Conservation (phyloP, 495 filamentous ascomycete genomes). For the Cryomyces minteri region DNA sequence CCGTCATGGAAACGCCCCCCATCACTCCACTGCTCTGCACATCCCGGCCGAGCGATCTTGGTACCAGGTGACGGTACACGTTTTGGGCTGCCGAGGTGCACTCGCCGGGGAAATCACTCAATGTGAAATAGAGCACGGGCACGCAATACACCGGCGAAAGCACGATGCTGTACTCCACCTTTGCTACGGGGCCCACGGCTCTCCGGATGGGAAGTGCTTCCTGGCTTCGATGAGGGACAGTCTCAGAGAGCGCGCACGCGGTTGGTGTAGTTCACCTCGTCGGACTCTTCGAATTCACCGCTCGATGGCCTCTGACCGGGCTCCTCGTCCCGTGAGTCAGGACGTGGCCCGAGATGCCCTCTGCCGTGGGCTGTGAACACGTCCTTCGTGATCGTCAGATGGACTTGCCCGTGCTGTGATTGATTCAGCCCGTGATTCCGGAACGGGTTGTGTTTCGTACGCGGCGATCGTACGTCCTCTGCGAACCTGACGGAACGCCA, state of each 20-base stretch:
- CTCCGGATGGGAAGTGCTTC: background rate
- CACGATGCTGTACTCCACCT: slow-evolving; percentile 40
- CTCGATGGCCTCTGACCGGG: background rate
- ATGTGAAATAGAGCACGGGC: slow-evolving; percentile 39
- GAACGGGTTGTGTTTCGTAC: background rate
- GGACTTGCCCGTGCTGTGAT: background rate
- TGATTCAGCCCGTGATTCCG: background rate
- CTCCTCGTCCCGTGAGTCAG: background rate
- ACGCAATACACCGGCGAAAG: slow-evolving; percentile 36
- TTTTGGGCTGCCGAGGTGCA: slow-evolving; percentile 27
- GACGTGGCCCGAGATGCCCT: background rate
- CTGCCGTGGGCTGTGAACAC: background rate
- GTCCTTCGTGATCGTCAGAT: background rate
- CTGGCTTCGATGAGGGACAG: background rate
- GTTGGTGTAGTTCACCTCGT: background rate
- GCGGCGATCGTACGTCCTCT: background rate
- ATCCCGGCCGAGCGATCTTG: slow-evolving; percentile 35
- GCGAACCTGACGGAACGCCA: background rate
- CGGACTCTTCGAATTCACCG: background rate
- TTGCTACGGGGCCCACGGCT: background rate
- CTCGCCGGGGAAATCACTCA: slow-evolving; percentile 24
- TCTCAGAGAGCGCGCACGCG: background rate
- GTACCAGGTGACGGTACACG: slow-evolving; percentile 52
- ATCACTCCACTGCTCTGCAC: slow-evolving; percentile 42
- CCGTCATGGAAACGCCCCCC: slow-evolving; percentile 60